These are phyloP conservation scores for Glaciozyma antarctica DNA, from an alignment of 768 basidiomycete genomes.

Conservation along the genomic window DNA sequence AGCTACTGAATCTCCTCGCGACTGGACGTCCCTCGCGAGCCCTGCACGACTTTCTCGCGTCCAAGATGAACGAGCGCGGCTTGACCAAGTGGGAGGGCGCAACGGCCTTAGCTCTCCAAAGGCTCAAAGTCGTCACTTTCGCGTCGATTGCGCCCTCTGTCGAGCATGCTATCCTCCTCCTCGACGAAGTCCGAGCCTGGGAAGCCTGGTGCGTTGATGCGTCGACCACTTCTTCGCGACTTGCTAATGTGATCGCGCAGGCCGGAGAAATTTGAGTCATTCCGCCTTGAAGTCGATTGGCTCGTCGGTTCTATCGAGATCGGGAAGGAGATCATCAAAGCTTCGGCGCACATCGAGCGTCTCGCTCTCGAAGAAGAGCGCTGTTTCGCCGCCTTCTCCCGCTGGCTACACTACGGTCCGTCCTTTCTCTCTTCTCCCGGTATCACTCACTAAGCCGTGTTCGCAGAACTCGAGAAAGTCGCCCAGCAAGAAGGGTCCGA, in stretches of 20 bases:
- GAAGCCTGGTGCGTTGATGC: slow-evolving; percentile 17
- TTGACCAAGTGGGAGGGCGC: slow-evolving; percentile 34
- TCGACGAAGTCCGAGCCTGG: slow-evolving; percentile 32
- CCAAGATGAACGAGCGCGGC: slow-evolving; percentile 33
- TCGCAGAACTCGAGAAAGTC: slow-evolving; percentile 30
- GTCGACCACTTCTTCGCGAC: not conserved
- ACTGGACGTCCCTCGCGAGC: slow-evolving; percentile 25
- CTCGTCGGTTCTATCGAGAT: slow-evolving; percentile 16
- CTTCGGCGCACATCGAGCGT: slow-evolving; percentile 11
- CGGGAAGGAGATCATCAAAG: slow-evolving; percentile 12
- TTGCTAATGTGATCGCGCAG: slow-evolving; percentile 6
- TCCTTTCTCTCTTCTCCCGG: not conserved
- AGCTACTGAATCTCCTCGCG: slow-evolving; percentile 28
- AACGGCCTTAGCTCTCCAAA: slow-evolving; percentile 21
- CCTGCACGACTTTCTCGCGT: slow-evolving; percentile 32
- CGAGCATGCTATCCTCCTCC: slow-evolving; percentile 32
- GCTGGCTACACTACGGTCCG: slow-evolving; percentile 35
- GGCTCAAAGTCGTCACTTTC: slow-evolving; percentile 25
- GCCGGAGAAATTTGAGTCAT: slow-evolving; percentile 13
- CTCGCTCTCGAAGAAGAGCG: slow-evolving; percentile 32
- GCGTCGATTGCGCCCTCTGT: slow-evolving; percentile 24
- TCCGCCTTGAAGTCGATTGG: not conserved
- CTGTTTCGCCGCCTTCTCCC: slow-evolving; percentile 32
- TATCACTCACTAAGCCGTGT: too few relatives aligned
- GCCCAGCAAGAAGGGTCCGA: slow-evolving; percentile 22